A percentile compares a stretch with the other conserved stretches of the same genome.
phyloP scores from a whole-genome alignment of 106 monocot genomes.

The Chionographis japonica region DNA sequence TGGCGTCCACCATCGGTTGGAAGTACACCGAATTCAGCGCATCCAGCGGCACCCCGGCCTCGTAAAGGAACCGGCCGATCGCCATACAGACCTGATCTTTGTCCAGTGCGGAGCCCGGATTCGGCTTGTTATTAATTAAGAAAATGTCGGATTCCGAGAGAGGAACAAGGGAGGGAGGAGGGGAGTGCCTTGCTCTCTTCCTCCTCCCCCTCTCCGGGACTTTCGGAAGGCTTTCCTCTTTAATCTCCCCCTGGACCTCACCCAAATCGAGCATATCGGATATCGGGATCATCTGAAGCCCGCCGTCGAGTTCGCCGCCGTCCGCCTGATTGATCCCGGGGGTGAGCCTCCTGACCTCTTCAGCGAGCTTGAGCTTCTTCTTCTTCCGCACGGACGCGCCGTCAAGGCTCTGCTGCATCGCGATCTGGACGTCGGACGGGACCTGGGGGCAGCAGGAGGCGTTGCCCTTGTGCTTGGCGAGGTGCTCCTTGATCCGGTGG shows the following conservation, averaged over 20 bases:
- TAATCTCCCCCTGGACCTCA: conserved; percentile 22
- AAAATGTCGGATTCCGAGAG: neutral
- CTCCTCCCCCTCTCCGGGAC: conserved; percentile 29
- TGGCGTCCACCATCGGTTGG: conserved; percentile 75
- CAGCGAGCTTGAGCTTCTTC: conserved; percentile 54
- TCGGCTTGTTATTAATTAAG: neutral
- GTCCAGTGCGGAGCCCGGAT: conserved; percentile 1
- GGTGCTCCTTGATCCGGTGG: conserved; percentile 97
- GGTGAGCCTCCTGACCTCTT: conserved; percentile 44
- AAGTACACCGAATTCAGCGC: conserved; percentile 72
- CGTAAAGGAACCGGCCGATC: conserved; percentile 71
- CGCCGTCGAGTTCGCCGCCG: conserved; percentile 4
- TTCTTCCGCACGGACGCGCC: conserved; percentile 56
- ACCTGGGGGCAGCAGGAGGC: conserved; percentile 91
- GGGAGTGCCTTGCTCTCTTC: conserved; percentile 12
- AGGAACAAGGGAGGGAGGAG: conserved; percentile 5
- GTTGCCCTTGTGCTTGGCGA: conserved; percentile 88
- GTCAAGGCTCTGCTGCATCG: conserved; percentile 85
- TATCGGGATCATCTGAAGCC: conserved; percentile 20
- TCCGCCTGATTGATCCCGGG: conserved; percentile 3
- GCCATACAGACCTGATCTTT: conserved; percentile 63
- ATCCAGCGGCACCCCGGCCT: conserved; percentile 70
- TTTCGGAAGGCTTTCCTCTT: conserved; percentile 23
- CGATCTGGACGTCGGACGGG: conserved; percentile 55
- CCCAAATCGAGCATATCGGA: conserved; percentile 28